Percentiles rank a stretch among this genome's conserved stretches.
Conservation (phyloP, 352 stramenopile genomes). For the Pythium sp. region DNA sequence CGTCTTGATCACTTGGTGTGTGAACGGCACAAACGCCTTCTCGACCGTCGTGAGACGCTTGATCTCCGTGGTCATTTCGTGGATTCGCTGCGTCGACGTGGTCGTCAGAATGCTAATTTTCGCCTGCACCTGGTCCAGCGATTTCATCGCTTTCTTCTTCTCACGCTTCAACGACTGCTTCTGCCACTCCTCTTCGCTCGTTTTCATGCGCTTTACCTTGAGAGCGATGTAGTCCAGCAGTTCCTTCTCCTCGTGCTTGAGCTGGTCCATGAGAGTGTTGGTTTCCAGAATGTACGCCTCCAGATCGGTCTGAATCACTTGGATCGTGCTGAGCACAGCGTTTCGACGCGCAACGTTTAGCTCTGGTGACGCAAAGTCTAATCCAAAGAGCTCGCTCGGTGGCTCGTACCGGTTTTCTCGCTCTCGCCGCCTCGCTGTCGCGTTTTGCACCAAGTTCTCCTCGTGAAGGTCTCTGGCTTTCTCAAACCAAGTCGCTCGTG, state of each 20-base stretch:
- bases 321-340: slow-evolving; percentile 45
- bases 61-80: slow-evolving; percentile 67
- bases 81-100: slow-evolving; percentile 51
- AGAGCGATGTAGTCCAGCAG: slow-evolving; percentile 72
- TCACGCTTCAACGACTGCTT: slow-evolving; percentile 79
- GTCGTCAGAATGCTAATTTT: slow-evolving; percentile 38
- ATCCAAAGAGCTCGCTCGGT: slow-evolving; percentile 40
- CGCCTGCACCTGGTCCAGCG: slow-evolving; percentile 49
- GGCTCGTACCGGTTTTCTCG: slow-evolving; percentile 42
- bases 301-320: slow-evolving; percentile 49
- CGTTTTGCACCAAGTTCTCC: slow-evolving; percentile 30
- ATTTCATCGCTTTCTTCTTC: slow-evolving; percentile 77
- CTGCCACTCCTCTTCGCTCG: slow-evolving; percentile 78
- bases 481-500: slow-evolving; percentile 40
- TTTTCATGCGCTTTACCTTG: slow-evolving; percentile 76
- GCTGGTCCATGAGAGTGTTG: slow-evolving; percentile 55
- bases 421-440: slow-evolving; percentile 23
- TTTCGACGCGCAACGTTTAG: slow-evolving; percentile 64
- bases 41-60: slow-evolving; percentile 55
- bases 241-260: slow-evolving; percentile 61
- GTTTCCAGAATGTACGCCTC: slow-evolving; percentile 61
- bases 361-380: slow-evolving; percentile 65
- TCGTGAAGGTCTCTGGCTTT: slow-evolving; percentile 39
- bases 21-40: slow-evolving; percentile 77
- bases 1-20: slow-evolving; percentile 58